phyloP scores from a whole-genome alignment of 371 early-diverging fungal genomes.

The Apophysomyces variabilis region DNA sequence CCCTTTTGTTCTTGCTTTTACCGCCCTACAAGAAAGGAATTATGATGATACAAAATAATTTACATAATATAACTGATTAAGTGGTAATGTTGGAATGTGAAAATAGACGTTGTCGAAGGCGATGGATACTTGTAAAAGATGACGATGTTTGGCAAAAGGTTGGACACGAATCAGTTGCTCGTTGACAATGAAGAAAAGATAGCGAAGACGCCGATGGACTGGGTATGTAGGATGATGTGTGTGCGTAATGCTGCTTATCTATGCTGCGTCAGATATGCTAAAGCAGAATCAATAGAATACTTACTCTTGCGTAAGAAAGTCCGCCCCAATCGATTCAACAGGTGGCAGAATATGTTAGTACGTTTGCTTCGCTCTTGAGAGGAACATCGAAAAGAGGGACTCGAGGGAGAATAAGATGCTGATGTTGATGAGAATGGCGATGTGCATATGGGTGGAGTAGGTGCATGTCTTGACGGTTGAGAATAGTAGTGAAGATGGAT shows the following conservation, averaged over 20 bases:
- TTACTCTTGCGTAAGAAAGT: background rate
- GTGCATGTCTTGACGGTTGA: conserved; percentile 1
- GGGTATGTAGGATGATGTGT: background rate
- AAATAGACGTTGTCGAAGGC: background rate
- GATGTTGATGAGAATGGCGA: background rate
- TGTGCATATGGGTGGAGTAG: background rate
- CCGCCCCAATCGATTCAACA: background rate
- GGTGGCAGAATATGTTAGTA: background rate
- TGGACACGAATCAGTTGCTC: background rate
- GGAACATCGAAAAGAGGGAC: background rate
- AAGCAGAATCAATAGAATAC: background rate
- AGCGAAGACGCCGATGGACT: background rate
- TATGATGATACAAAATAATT: too few relatives aligned
- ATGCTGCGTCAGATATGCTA: background rate
- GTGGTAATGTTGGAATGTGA: background rate
- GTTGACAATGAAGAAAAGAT: background rate
- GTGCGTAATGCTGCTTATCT: background rate
- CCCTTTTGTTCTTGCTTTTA: too few relatives aligned
- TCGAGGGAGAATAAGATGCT: background rate
- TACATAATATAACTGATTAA: background rate
- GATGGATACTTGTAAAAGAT: background rate
- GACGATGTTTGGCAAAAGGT: background rate
- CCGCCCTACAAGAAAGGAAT: too few relatives aligned
- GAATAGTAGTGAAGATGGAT: background rate
- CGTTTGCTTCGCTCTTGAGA: too few relatives aligned